Base-by-base conservation (phyloP, 1,284 basidiomycete genomes). In the Apiotrichum akiyoshidainum region DNA sequence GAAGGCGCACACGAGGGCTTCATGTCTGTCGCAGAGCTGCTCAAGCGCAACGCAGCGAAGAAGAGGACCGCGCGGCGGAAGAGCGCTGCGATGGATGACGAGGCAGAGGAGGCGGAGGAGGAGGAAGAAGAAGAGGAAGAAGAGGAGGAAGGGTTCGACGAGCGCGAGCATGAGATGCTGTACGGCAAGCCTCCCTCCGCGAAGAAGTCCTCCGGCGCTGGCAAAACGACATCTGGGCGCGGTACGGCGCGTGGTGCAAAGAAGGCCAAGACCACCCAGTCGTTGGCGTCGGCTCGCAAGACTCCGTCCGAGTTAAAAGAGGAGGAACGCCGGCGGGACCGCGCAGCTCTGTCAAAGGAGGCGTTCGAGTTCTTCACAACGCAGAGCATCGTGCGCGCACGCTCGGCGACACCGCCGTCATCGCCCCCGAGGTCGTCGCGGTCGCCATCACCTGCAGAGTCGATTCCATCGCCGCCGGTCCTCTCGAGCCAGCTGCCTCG, bases 1-100 rank as follows among this genome's bases (percentile, higher is more conserved):
- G 73, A 76, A 3, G 74, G 65, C 44, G 75, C 73, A 1, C 37
- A 57, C 4, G 61, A 60, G 7, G 78, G 78, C 6, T 80, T 80
- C 64, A 70, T 72, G 33, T 66, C 59, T 22, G 78, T 78, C 1
- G 64, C 70, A 12, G 70, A 71, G 22, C 65, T 78, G 19, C 58
- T 77, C 19, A 60, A 64, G 31, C 65, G 64, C 5, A 55, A 58
- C 4, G 64, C 64, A 13, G 63, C 63, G 59, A 58, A 55, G 57
- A 54, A 62, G 46, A 47, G 64, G 46, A 65, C 46, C 63, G 69
- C 54, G 11, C 26, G n/a, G 34, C 40, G 51, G 11, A 34, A 35
- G 12, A 42, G 40, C 19, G 37, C 46, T 10, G 40, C 33, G 10
- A 58, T 33, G 2, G 22, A 19, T 16, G 52, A 48, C 0, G 39